phyloP scores from a whole-genome alignment of 257 asterid species.

The Ophiorrhiza pumila region DNA sequence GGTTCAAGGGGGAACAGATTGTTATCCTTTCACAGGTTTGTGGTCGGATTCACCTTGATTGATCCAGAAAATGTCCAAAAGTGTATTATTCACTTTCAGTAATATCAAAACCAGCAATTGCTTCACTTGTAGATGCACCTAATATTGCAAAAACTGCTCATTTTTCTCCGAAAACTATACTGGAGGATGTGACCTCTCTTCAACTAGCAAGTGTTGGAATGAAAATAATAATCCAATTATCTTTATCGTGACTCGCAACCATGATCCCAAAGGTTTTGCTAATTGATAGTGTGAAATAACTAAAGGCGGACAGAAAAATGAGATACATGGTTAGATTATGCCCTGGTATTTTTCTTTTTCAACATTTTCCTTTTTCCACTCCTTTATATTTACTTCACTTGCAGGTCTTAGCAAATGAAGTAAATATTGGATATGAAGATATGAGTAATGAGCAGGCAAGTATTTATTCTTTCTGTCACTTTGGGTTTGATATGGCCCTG shows the following conservation, averaged over 20 bases:
- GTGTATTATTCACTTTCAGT: neutral
- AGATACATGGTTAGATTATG: neutral
- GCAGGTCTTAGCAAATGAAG: slow-evolving; percentile 95
- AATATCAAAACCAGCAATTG: neutral
- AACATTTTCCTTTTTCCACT: neutral
- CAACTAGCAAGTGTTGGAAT: neutral
- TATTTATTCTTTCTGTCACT: slow-evolving; percentile 3
- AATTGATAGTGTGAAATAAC: neutral
- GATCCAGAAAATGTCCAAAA: neutral
- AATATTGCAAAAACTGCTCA: neutral
- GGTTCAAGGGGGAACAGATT: slow-evolving; percentile 81
- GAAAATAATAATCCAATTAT: neutral
- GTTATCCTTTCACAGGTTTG: slow-evolving; percentile 90
- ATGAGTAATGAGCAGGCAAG: slow-evolving; percentile 94
- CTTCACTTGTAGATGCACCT: neutral
- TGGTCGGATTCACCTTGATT: slow-evolving; percentile 5
- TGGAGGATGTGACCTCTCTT: slow-evolving; percentile 4
- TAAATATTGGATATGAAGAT: slow-evolving; percentile 87
- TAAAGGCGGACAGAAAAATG: neutral
- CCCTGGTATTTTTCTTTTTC: neutral
- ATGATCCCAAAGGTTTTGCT: neutral
- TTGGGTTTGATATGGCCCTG: neutral
- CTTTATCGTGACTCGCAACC: neutral
- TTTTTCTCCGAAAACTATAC: neutral
- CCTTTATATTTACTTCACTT: slow-evolving; percentile 6